Evolutionary conservation across 345 rosid species (phyloP), one percentile per base, ranked within the genome.

Genomic region (Leavenworthia alabamica): DNA sequence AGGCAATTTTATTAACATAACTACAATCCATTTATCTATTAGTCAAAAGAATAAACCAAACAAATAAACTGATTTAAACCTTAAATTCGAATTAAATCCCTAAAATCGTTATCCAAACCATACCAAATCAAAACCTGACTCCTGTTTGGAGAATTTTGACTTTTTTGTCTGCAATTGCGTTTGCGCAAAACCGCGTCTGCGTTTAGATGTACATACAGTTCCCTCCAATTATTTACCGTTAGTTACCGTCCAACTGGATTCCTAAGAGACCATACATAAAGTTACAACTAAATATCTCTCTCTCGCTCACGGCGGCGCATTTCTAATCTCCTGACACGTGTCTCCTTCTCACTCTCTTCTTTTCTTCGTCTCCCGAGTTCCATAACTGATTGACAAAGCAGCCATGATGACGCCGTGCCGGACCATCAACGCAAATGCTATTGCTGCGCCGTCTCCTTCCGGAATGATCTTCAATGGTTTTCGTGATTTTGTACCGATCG

Each of bases 221-320:
- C 9, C 2, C 10, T 33, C 41, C 14, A 20, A 47, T 2, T n/a
- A 36, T 36, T 36, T 12, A 36, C 7, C 41, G 16, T 36, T 32
- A 32, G 56, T 56, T 48, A 57, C 58, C 39, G 22, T 50, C 73
- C 74, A 70, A 70, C 68, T 70, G 74, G 74, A 20, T 20, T 27
- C 17, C 44, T 45, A 19, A 46, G 63, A 15, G 40, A 59, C 73
- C 66, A 66, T n/a, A n/a, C n/a, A n/a, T n/a, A n/a, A n/a, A n/a
- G n/a, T n/a, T 68, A 68, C 66, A 68, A 9, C 46, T 59, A n/a
- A n/a, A n/a, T 4, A 7, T 0, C 6, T 24, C 7, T 26, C 28
- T 26, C 8, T 33, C 14, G 15, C 36, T 16, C 56, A 47, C 42
- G 56, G 41, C 24, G 56, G 32, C 64, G 48, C 26, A 26, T 8